Evolutionary conservation across 495 filamentous ascomycete genomes (phyloP), one percentile per base, ranked within the genome.

Genomic region (Xylaria venustula): DNA sequence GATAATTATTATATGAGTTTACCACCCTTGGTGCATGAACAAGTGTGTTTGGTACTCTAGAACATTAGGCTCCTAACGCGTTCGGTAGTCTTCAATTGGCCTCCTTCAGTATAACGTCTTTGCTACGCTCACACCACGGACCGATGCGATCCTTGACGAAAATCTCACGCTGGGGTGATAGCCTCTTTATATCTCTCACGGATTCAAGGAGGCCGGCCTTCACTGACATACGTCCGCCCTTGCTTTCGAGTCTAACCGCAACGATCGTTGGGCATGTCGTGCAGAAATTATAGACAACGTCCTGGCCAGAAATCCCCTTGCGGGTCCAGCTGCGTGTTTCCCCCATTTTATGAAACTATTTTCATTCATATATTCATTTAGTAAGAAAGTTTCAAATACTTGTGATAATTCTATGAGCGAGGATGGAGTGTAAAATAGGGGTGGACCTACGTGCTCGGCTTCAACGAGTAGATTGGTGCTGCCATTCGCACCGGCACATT

Each of bases 71-170:
- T n/a, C 30, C 30, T 34, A 34, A 11, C 30, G 11, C 30, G 5
- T 34, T 34, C 51, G 23, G 7, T 45, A 14, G 20, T 23, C 14
- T 40, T 54, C 30, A 42, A 26, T 1, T 19, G 6, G 17, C 11
- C 8, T 55, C 53, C 23, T 55, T 44, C 40, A 55, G 17, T 20
- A 45, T 12, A 45, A 45, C 53, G 41, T 55, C 40, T 20, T 17
- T 11, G 25, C 40, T 34, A 23, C 53, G 53, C 53, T 55, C 53
- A 5, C 53, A 55, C 53, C 53, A 55, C 17, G 53, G 17, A 55
- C 45, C 40, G 4, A 55, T 55, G 11, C 53, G 15, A 37, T 55
- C 53, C 40, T 55, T 55, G 53, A 55, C 40, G 25, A 55, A 55
- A 3, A 55, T 34, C 53, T 55, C 53, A 2, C 32, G n/a, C 8